Conservation (phyloP, 768 basidiomycete genomes). For the Boletus bicolor region DNA sequence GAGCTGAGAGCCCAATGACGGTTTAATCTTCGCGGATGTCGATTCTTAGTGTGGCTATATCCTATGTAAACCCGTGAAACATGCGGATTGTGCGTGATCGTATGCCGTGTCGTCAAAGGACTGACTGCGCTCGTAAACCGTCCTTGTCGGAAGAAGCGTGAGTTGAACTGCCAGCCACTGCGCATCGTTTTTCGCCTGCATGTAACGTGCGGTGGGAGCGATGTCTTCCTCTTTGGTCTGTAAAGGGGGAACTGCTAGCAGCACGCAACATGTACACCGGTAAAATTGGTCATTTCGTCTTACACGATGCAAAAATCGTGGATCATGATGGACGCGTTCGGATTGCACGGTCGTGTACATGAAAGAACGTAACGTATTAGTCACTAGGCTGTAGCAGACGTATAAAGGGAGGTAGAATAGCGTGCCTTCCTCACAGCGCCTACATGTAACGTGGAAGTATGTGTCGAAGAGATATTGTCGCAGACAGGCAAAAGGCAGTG, state of each 20-base stretch:
- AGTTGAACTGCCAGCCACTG: neutral
- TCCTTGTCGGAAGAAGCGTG: slow-evolving; percentile 1
- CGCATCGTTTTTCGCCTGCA: neutral
- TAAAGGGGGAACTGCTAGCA: neutral
- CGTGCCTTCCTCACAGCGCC: slow-evolving; percentile 3
- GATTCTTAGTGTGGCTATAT: too few species aligned
- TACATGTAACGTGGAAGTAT: neutral
- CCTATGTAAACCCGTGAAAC: neutral
- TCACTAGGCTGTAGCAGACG: neutral
- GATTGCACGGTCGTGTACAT: neutral
- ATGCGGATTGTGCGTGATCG: neutral
- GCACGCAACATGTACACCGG: neutral
- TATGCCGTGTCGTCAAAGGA: neutral
- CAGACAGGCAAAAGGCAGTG: neutral
- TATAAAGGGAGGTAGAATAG: neutral
- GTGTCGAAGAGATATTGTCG: neutral
- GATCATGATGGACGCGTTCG: neutral
- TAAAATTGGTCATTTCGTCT: neutral
- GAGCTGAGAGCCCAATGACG: too few species aligned
- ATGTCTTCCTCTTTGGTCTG: neutral
- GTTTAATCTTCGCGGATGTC: neutral
- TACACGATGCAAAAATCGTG: neutral
- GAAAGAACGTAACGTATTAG: neutral
- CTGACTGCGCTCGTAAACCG: neutral
- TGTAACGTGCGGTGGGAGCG: neutral